Conservation (phyloP, 139 green algal genomes). For the Cymbomonas tetramitiformis region DNA sequence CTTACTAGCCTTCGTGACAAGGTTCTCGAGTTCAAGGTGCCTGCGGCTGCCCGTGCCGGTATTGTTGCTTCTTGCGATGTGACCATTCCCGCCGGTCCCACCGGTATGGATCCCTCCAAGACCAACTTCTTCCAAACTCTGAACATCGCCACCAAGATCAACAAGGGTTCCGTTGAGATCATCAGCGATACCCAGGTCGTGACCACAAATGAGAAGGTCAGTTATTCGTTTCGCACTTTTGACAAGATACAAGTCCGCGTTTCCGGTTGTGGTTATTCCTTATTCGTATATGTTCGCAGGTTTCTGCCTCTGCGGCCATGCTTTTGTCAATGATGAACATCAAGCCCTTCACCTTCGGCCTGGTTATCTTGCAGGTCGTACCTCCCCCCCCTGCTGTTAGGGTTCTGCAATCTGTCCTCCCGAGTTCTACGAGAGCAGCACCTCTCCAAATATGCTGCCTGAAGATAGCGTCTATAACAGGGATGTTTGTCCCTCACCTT, state of each 20-base stretch:
- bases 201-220: constrained; percentile 66
- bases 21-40: constrained; percentile 80
- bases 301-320: constrained; percentile 83
- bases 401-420: no score
- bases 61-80: constrained; percentile 78
- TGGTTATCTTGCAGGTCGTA: constrained; percentile 43
- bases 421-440: no score
- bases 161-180: constrained; percentile 94
- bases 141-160: constrained; percentile 99
- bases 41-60: constrained; percentile 77
- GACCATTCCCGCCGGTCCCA: constrained; percentile 68
- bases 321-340: constrained; percentile 94
- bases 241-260: no score
- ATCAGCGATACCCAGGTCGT: constrained; percentile 73
- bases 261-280: no score
- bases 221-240: no score
- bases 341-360: constrained; percentile 95
- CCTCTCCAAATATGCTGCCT: no score
- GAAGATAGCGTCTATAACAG: no score
- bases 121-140: constrained; percentile 98
- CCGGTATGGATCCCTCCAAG: constrained; percentile 94
- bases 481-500: no score
- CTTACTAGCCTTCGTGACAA: constrained; percentile 49
- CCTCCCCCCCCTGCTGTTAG: no score
- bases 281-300: no score